Percentiles rank a stretch among this genome's conserved stretches.
phyloP scores from a whole-genome alignment of 352 stramenopile species.

The Globisporangium cederbergense region DNA sequence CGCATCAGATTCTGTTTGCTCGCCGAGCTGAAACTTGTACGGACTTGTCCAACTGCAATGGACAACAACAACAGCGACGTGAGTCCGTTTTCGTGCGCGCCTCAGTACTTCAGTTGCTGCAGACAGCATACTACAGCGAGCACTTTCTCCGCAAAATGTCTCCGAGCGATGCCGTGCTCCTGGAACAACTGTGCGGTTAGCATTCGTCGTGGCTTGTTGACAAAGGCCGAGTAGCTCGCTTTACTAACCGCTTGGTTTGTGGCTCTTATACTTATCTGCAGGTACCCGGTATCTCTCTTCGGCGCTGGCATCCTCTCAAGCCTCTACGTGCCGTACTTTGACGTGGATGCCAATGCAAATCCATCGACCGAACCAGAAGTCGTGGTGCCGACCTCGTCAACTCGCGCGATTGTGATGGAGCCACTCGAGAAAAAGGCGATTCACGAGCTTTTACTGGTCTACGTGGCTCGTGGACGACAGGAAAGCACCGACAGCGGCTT shows the following conservation, averaged over 20 bases:
- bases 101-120: slow-evolving; percentile 38
- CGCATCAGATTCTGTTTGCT: background rate
- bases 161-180: slow-evolving; percentile 14
- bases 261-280: slow-evolving; percentile 12
- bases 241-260: background rate
- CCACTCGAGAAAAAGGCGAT: slow-evolving; percentile 22
- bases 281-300: slow-evolving; percentile 32
- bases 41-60: background rate
- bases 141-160: slow-evolving; percentile 24
- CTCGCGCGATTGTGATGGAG: slow-evolving; percentile 17
- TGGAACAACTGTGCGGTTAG: slow-evolving; percentile 32
- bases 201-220: background rate
- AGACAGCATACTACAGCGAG: slow-evolving; percentile 31
- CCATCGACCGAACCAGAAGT: slow-evolving; percentile 1
- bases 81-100: slow-evolving; percentile 29
- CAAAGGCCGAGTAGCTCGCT: background rate
- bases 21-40: background rate
- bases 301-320: slow-evolving; percentile 25
- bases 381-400: background rate
- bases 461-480: slow-evolving; percentile 24
- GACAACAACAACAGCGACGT: background rate
- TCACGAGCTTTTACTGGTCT: slow-evolving; percentile 37
- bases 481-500: background rate
- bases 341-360: background rate
- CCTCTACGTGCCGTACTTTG: slow-evolving; percentile 26